Evolutionary conservation across 257 asterid genomes (phyloP), one percentile per base, ranked within the genome.

Genomic region (Nicotiana noctiflora): DNA sequence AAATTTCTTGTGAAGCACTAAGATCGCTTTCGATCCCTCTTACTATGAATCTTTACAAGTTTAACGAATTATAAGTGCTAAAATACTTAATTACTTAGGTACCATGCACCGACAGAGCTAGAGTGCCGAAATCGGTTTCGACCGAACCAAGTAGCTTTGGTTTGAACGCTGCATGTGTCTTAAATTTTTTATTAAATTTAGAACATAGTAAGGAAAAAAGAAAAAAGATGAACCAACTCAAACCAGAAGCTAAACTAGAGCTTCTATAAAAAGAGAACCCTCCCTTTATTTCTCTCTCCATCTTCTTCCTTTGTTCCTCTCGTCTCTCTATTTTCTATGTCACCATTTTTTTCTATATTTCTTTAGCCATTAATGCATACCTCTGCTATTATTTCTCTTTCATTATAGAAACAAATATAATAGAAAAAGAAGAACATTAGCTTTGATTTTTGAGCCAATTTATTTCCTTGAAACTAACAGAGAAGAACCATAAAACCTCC

Each of bases 201-300:
- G 10, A 57, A 79, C 63, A 79, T 80, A 25, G 81, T 81, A 63
- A 29, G 59, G 10, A 59, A 60, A 76, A 21, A 70, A 23, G 51
- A 34, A 40, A 40, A 40, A 40, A 40, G 49, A 40, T 21, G 23
- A 82, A 61, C 81, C 14, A 87, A 86, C 87, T 77, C 76, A 85
- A 86, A 82, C 84, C 85, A 34, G 83, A 84, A 80, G 84, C 84
- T 84, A 84, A 85, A 85, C 56, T 60, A 81, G 77, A 77, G 84
- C 85, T 79, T 89, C 92, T 84, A 84, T 90, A 93, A 88, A 90
- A 88, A 84, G 87, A 82, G 86, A 77, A 81, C 78, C 81, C 81
- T 84, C 87, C 89, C 80, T 83, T 84, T 84, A 76, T 84, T 84
- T 79, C 86, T 81, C 80, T 80, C 75, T 53, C 83, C 80, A 87